Base-by-base conservation (phyloP, 768 basidiomycete genomes). In the Gelatoporia subvermispora region DNA sequence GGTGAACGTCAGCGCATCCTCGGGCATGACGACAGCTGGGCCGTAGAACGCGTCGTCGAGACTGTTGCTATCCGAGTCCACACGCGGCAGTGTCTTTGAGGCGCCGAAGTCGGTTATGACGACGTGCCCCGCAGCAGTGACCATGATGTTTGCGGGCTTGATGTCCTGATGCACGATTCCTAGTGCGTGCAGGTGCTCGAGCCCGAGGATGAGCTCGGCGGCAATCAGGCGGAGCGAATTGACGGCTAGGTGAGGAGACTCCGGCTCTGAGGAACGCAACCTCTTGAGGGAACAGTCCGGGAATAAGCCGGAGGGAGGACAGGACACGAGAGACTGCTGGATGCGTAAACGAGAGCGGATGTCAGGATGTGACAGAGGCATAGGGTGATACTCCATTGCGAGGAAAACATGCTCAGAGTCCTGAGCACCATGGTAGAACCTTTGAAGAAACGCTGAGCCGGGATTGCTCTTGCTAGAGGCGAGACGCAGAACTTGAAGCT, bases 101-200 rank as follows among this genome's bases (percentile, higher is more conserved):
- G 55, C 53, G 18, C 51, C 52, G 35, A 53, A 53, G 37, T 56
- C 49, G 21, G 49, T 43, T 28, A 53, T 48, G 40, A 53, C 49
- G 39, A 31, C 49, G 41, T 57, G 55, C 3, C 54, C 54, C 3
- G 18, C 35, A 8, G 34, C 23, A 21, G 54, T 51, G 13, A 55
- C 47, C 4, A 55, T 46, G 23, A 55, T 34, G 41, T 55, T 55
- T 11, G 54, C 49, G n/a, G 54, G 54, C 39, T 55, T 55, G 47
- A 55, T 43, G 40, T 55, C 54, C 23, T 55, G 54, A 23, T 55
- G 54, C 15, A 55, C 43, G 35, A 55, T 51, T 10, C 54, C 54
- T 11, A 28, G 54, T 3, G 40, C 5, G 41, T 55, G 54, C 4
- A 55, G 43, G 24, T 45, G 51, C 7, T 40, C 36, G 10, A 55